phyloP scores from a whole-genome alignment of 2,329 filamentous ascomycete species.

The Xylaria polymorpha region DNA sequence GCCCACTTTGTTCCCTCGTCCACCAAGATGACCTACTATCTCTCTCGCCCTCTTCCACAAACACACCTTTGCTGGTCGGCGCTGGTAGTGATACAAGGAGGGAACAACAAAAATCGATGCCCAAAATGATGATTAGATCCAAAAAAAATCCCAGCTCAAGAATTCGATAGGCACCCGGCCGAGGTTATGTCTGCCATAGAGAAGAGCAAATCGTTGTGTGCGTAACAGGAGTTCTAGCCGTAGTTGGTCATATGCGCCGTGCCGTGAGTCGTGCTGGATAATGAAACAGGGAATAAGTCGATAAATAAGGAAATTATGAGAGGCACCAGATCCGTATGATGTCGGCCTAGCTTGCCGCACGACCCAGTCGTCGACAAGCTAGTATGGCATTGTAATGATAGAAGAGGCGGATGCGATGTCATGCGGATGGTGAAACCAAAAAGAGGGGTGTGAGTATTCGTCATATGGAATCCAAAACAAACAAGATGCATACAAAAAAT shows the following conservation, averaged over 20 bases:
- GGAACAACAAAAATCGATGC: constrained; percentile 27
- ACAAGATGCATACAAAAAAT: constrained; percentile 22
- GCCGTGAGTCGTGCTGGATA: constrained; percentile 48
- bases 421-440: constrained; percentile 28
- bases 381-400: constrained; percentile 6
- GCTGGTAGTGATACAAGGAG: constrained; percentile 37
- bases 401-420: constrained; percentile 24
- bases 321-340: constrained; percentile 23
- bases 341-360: constrained; percentile 11
- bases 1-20: constrained; percentile 25
- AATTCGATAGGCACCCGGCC: constrained; percentile 30
- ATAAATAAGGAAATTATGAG: constrained; percentile 33
- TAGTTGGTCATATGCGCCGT: constrained; percentile 49
- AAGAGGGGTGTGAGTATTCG: constrained; percentile 21
- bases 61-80: constrained; percentile 34
- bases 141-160: constrained; percentile 30
- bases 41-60: constrained; percentile 30
- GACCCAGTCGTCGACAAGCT: constrained; percentile 14
- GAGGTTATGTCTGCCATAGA: constrained; percentile 32
- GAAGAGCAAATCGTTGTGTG: constrained; percentile 39
- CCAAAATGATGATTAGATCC: constrained; percentile 39
- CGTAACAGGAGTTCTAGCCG: constrained; percentile 45
- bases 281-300: constrained; percentile 41
- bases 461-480: constrained; percentile 23
- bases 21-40: constrained; percentile 25